Base-by-base conservation (phyloP, 2,329 filamentous ascomycete species). In the Paraphoma chrysanthemicola region DNA sequence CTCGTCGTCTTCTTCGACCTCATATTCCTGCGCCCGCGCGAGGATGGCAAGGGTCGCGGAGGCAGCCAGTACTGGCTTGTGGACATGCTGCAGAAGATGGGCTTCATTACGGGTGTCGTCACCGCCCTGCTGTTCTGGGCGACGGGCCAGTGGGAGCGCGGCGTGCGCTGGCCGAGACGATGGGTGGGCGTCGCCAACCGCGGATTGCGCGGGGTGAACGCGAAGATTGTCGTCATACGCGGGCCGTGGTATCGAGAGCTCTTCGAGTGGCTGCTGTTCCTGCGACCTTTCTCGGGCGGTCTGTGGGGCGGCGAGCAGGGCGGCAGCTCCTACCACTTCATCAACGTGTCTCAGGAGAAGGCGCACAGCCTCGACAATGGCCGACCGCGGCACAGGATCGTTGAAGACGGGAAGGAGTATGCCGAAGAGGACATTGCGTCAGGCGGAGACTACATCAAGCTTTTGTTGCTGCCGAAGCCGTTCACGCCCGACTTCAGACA, bases 21-120 rank as follows among this genome's bases (percentile, higher is more conserved):
- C 10, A 85, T 98, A 47, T 98, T 96, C 82, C 85, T 98, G 64
- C 90, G 92, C n/a, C 93, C 93, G n/a, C 88, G 94, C 63, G 94
- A 97, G 77, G 94, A 98, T 81, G 94, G 94, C 63, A 88, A 86
- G 64, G 94, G 94, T 38, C 88, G 97, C 6, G 95, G 95, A 50
- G 94, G 95, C 31, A 94, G 90, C 12, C 92, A 97, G 51, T 99
- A 99, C 83, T 98, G 94, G 94, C 89, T 96, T 29, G 86, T 98
- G 3, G 94, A 98, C 71, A 91, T 91, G 74, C 86, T 86, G 7
- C 92, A 98, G 79, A 96, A 95, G 76, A 87, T 99, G 51, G 94
- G 91, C 69, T 90, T 97, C 72, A 91, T 96, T 78, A 93, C 92
- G 23, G 95, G 95, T 45, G 85, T 96, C 56, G 89, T 97, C 57